Conservation (phyloP, 2,329 filamentous ascomycete species). For the Exophiala lecanii-corni region DNA sequence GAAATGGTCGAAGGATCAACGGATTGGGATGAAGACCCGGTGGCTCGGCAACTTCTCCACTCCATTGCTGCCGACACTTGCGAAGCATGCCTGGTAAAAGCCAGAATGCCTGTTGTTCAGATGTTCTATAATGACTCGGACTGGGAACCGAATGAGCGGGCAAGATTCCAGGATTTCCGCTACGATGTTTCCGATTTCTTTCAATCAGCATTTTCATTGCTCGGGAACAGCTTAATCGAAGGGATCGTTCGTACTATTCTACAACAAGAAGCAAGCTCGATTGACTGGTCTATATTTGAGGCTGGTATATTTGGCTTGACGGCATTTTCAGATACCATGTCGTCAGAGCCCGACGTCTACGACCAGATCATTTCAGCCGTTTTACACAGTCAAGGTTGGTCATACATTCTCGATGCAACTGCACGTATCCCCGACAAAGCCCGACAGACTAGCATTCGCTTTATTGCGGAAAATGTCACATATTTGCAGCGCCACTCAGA, state of each 20-base stretch:
- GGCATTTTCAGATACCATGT: conserved; percentile 42
- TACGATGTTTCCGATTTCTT: conserved; percentile 44
- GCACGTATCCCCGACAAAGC: conserved; percentile 31
- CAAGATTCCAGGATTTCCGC: conserved; percentile 40
- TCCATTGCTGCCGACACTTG: conserved; percentile 18
- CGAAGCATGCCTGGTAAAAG: conserved; percentile 21
- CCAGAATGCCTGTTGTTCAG: conserved; percentile 28
- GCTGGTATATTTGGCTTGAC: conserved; percentile 41
- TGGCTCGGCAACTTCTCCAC: conserved; percentile 18
- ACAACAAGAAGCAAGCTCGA: conserved; percentile 29
- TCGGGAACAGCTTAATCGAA: conserved; percentile 39
- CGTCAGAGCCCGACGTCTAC: conserved; percentile 40
- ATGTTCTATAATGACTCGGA: conserved; percentile 20
- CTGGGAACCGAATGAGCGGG: conserved; percentile 41
- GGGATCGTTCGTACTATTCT: conserved; percentile 38
- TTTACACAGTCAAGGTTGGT: conserved; percentile 29
- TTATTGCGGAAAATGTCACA: conserved; percentile 40
- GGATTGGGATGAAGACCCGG: conserved; percentile 36
- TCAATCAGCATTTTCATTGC: conserved; percentile 39
- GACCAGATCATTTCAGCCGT: conserved; percentile 39
- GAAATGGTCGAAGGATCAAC: conserved; percentile 39
- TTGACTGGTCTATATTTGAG: conserved; percentile 42
- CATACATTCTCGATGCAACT: conserved; percentile 33
- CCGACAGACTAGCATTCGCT: conserved; percentile 39
- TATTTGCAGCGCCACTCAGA: conserved; percentile 42